Evolutionary conservation across 169 alveolate genomes (phyloP).

Genomic region (Plasmodium malariae): DNA sequence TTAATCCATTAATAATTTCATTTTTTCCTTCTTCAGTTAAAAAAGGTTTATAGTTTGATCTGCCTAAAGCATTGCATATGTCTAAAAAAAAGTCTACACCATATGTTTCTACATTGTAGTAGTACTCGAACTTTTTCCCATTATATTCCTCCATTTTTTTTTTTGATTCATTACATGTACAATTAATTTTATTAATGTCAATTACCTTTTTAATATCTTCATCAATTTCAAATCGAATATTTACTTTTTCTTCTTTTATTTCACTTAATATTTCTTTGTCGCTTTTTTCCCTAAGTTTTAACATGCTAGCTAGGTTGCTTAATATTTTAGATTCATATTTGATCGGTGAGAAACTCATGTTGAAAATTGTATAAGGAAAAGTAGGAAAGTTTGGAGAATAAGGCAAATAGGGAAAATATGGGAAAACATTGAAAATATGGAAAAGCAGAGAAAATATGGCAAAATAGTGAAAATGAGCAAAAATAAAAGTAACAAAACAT

Average conservation of each 20-base stretch:
- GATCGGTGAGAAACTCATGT: slow-evolving; percentile 59
- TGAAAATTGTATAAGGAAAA: no score
- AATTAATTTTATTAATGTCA: slow-evolving; percentile 63
- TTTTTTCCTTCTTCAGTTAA: slow-evolving; percentile 75
- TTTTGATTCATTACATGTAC: slow-evolving; percentile 74
- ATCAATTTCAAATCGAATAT: slow-evolving; percentile 45
- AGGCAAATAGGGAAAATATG: no score
- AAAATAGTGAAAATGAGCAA: no score
- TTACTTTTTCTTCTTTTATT: slow-evolving; percentile 23
- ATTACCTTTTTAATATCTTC: slow-evolving; percentile 58
- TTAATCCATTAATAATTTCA: slow-evolving; percentile 68
- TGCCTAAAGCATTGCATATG: slow-evolving; percentile 65
- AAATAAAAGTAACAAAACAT: no score
- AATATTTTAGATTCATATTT: slow-evolving; percentile 57
- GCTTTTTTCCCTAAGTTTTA: slow-evolving; percentile 53
- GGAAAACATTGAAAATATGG: no score
- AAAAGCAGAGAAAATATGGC: no score
- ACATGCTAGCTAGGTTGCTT: slow-evolving; percentile 62
- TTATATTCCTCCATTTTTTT: slow-evolving; percentile 55
- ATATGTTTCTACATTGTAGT: slow-evolving; percentile 70
- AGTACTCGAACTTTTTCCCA: slow-evolving; percentile 53
- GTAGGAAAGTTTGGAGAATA: no score
- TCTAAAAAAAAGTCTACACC: slow-evolving; percentile 71
- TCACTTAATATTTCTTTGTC: slow-evolving; percentile 56
- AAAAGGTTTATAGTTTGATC: slow-evolving; percentile 68